Evolutionary conservation across 164 flowering plant genomes (phyloP).

Genomic region (Cinnamomum micranthum): DNA sequence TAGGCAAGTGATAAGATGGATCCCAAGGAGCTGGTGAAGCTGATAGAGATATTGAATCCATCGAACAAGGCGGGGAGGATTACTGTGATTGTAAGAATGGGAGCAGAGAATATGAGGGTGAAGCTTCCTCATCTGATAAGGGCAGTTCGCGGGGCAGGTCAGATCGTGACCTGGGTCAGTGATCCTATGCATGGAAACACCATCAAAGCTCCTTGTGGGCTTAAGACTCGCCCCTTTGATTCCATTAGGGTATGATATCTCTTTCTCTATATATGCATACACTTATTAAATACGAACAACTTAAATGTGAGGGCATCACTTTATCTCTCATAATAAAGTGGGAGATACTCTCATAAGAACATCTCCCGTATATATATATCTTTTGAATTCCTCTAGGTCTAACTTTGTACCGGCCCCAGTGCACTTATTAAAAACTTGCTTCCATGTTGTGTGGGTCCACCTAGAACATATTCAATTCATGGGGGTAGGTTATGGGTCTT

Average conservation of each 20-base stretch:
- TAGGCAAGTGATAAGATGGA: conserved; percentile 97
- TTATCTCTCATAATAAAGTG: too few species aligned
- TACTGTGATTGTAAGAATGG: conserved; percentile 79
- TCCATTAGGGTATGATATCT: conserved; percentile 63
- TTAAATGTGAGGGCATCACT: too few species aligned
- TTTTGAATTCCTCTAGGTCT: too few species aligned
- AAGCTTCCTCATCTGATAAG: conserved; percentile 89
- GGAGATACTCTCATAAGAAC: too few species aligned
- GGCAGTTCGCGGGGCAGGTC: conserved; percentile 82
- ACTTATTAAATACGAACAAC: too few species aligned
- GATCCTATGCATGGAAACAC: conserved; percentile 99
- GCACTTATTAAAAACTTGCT: too few species aligned
- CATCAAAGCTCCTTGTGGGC: conserved; percentile 94
- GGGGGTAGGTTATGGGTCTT: too few species aligned
- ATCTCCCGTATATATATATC: too few species aligned
- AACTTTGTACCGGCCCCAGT: too few species aligned
- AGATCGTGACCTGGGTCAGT: conserved; percentile 92
- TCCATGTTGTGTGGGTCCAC: too few species aligned
- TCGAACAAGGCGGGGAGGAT: conserved; percentile 83
- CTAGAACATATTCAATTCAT: too few species aligned
- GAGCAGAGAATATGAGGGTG: conserved; percentile 98
- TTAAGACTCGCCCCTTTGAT: conserved; percentile 91
- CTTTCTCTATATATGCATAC: too few species aligned
- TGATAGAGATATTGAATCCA: conserved; percentile 76
- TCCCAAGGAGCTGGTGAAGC: conserved; percentile 75